These are phyloP conservation scores for Plasmodium gallinaceum DNA, from an alignment of 169 alveolate genomes.

Conservation along the genomic window DNA sequence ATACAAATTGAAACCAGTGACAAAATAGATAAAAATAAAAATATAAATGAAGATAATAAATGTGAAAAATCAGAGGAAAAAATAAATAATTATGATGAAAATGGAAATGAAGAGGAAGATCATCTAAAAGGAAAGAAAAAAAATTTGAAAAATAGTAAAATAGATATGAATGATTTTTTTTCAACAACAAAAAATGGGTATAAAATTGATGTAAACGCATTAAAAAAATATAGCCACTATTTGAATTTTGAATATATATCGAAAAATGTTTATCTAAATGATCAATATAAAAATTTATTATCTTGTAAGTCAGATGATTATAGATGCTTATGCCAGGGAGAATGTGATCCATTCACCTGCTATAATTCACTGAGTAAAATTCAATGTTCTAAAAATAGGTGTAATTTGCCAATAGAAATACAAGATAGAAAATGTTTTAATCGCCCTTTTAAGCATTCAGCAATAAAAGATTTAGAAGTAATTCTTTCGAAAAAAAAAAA, in stretches of 20 bases:
- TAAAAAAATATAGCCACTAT: conserved; percentile 34
- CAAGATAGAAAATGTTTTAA: conserved; percentile 79
- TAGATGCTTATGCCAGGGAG: conserved; percentile 74
- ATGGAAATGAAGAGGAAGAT: neutral
- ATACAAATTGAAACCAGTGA: neutral
- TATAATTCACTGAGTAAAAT: conserved; percentile 77
- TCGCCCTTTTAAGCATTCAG: conserved; percentile 69
- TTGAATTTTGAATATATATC: conserved; percentile 45
- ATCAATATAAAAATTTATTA: conserved; percentile 35
- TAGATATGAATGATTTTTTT: conserved; percentile 18
- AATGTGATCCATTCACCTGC: conserved; percentile 76
- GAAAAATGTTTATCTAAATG: conserved; percentile 11
- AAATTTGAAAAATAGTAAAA: conserved; percentile 23
- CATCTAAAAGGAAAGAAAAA: conserved; percentile 17
- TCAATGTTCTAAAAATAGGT: conserved; percentile 77
- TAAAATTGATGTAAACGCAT: conserved; percentile 26
- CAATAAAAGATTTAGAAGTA: conserved; percentile 46
- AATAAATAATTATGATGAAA: neutral
- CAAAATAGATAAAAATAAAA: neutral
- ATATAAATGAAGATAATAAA: neutral
- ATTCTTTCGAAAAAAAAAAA: conserved; percentile 22
- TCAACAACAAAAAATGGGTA: conserved; percentile 22
- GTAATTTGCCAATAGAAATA: conserved; percentile 71
- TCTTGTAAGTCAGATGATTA: conserved; percentile 44
- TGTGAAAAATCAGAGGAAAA: neutral